Conservation (phyloP, 2,329 filamentous ascomycete species). For the Acrocalymma vagum region DNA sequence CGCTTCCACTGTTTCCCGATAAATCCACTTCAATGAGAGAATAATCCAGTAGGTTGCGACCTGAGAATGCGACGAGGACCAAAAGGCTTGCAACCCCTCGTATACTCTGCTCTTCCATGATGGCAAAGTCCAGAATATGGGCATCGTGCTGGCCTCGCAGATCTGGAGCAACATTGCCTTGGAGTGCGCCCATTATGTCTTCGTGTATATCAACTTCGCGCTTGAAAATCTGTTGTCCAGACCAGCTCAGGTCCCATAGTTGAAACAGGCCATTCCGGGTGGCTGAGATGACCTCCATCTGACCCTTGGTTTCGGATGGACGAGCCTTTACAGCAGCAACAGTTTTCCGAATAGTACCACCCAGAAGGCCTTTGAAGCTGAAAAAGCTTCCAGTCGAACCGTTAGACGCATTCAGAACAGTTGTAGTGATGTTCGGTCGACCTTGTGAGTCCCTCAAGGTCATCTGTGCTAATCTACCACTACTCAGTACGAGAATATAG, state of each 20-base stretch:
- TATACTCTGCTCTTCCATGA: conserved; percentile 58
- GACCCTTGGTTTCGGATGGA: conserved; percentile 75
- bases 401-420: conserved; percentile 73
- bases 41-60: conserved; percentile 63
- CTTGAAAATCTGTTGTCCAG: conserved; percentile 80
- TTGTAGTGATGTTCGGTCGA: conserved; percentile 79
- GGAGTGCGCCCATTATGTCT: conserved; percentile 69
- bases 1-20: conserved; percentile 58
- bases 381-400: conserved; percentile 75
- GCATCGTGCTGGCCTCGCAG: conserved; percentile 65
- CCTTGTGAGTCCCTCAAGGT: conserved; percentile 87
- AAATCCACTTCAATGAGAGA: conserved; percentile 77
- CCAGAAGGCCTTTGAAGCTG: conserved; percentile 79
- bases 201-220: conserved; percentile 76
- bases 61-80: conserved; percentile 42
- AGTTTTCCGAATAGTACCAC: conserved; percentile 75
- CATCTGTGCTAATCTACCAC: conserved; percentile 85
- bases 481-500: conserved; percentile 85
- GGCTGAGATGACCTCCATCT: conserved; percentile 83
- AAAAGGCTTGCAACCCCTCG: conserved; percentile 29
- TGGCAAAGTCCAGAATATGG: conserved; percentile 81
- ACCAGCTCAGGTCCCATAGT: conserved; percentile 88
- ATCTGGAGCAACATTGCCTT: conserved; percentile 59
- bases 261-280: conserved; percentile 81
- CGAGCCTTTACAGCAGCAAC: conserved; percentile 83